Percentiles rank a stretch among this genome's conserved stretches.
Conservation (phyloP, 2,329 filamentous ascomycete genomes). For the Stachybotrys echinatus region DNA sequence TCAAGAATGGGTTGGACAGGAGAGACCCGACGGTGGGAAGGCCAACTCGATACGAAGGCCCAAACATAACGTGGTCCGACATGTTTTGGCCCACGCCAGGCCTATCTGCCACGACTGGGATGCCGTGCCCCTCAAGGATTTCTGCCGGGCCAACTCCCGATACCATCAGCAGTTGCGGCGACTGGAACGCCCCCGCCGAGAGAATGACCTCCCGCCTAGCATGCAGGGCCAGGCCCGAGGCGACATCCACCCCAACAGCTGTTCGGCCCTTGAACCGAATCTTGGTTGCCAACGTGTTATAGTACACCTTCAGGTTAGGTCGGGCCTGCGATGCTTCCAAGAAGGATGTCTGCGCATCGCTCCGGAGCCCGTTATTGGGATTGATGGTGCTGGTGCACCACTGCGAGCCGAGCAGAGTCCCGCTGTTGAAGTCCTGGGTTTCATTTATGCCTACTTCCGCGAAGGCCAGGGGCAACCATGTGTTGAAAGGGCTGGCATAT, state of each 20-base stretch:
- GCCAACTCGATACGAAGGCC: neutral
- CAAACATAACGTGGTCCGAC: neutral
- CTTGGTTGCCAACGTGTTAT: constrained; percentile 33
- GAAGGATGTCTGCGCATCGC: neutral
- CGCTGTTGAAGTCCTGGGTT: neutral
- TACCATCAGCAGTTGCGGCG: constrained; percentile 29
- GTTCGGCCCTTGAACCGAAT: constrained; percentile 38
- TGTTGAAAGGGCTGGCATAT: neutral
- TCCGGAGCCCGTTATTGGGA: neutral
- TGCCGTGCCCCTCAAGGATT: constrained; percentile 29
- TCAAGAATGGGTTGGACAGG: neutral
- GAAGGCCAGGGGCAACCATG: neutral
- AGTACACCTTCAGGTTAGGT: constrained; percentile 31
- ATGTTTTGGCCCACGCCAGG: neutral
- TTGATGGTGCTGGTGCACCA: neutral
- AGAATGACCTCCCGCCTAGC: constrained; percentile 10
- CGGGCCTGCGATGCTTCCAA: neutral
- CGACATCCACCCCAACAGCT: constrained; percentile 32
- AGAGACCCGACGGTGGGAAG: neutral
- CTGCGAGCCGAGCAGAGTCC: neutral
- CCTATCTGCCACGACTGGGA: constrained; percentile 20
- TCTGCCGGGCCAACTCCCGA: constrained; percentile 27
- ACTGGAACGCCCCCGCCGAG: constrained; percentile 19
- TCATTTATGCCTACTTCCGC: neutral
- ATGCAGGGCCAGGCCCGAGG: neutral